Conservation (phyloP, 2,329 filamentous ascomycete genomes). For the Penicillium concentricum region DNA sequence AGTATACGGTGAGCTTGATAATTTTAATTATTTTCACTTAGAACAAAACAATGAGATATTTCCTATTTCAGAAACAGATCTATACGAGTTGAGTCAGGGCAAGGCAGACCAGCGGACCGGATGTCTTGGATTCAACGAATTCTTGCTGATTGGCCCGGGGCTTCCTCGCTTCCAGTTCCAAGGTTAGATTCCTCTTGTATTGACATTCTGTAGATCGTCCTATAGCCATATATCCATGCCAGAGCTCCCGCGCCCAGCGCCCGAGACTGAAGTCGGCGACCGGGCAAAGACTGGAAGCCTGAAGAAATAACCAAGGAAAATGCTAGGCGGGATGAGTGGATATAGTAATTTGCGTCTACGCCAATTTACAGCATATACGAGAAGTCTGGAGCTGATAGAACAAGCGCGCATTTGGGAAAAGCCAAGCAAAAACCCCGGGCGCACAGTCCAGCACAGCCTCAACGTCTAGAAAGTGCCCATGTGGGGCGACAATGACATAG, state of each 20-base stretch:
- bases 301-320: background rate
- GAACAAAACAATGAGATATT: background rate
- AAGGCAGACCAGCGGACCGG: constrained; percentile 1
- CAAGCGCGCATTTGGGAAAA: background rate
- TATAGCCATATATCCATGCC: background rate
- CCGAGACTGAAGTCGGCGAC: background rate
- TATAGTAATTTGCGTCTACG: background rate
- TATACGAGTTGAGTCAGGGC: constrained; percentile 8
- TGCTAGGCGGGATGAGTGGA: background rate
- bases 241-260: background rate
- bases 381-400: background rate
- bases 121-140: background rate
- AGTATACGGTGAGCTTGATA: background rate
- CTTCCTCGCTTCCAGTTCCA: background rate
- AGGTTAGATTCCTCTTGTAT: background rate
- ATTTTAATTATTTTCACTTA: background rate
- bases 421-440: constrained; percentile 8
- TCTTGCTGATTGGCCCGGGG: background rate
- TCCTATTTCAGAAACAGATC: background rate
- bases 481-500: constrained; percentile 1
- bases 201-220: background rate
- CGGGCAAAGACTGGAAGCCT: background rate
- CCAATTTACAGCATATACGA: background rate
- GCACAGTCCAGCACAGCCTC: constrained; percentile 13
- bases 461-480: background rate